Conservation (phyloP, 495 filamentous ascomycete genomes). For the Pyrenula aspistea region DNA sequence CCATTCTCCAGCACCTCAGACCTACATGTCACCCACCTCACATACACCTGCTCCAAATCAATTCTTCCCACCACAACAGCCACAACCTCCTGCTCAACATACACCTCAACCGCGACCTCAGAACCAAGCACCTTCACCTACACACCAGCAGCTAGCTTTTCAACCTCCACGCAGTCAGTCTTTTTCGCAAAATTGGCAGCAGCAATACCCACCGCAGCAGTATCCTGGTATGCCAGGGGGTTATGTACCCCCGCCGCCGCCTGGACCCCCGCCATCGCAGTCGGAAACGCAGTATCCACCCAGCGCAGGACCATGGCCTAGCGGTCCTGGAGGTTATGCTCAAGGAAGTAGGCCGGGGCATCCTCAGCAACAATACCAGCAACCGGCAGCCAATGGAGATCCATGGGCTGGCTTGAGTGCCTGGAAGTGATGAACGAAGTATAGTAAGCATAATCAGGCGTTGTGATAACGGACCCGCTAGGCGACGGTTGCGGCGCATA, state of each 20-base stretch:
- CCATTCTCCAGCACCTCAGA: slow-evolving; percentile 28
- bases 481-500: too few species aligned
- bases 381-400: slow-evolving; percentile 33
- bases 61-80: slow-evolving; percentile 20
- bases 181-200: slow-evolving; percentile 11
- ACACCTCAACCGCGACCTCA: slow-evolving; percentile 18
- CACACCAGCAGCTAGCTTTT: slow-evolving; percentile 20
- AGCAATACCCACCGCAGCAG: slow-evolving; percentile 16
- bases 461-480: background rate
- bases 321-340: slow-evolving; percentile 48
- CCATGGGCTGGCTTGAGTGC: slow-evolving; percentile 81
- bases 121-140: slow-evolving; percentile 9
- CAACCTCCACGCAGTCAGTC: slow-evolving; percentile 9
- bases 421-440: slow-evolving; percentile 72
- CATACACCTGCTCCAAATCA: slow-evolving; percentile 3
- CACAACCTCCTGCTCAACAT: slow-evolving; percentile 22
- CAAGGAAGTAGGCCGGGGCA: slow-evolving; percentile 30
- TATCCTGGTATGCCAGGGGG: slow-evolving; percentile 48
- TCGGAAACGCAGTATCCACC: slow-evolving; percentile 63
- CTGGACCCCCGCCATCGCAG: slow-evolving; percentile 46
- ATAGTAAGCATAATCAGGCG: background rate
- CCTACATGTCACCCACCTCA: slow-evolving; percentile 13
- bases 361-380: slow-evolving; percentile 22
- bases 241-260: slow-evolving; percentile 85
- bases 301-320: slow-evolving; percentile 36